phyloP scores from a whole-genome alignment of 78 protist species.

The Polysphondylium violaceum region DNA sequence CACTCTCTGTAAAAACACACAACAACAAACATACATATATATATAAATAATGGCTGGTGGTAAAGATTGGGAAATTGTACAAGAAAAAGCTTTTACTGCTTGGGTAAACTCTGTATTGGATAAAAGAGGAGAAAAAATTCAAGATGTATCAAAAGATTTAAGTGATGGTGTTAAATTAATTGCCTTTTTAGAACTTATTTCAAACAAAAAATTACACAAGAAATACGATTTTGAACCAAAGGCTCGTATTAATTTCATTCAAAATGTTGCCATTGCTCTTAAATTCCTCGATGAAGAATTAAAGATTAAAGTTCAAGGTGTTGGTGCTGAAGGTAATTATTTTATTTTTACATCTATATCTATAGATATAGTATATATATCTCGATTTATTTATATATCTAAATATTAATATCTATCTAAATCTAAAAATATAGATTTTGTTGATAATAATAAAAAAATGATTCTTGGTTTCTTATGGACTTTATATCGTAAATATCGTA shows the following conservation, averaged over 20 bases:
- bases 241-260: slow-evolving; percentile 53
- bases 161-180: slow-evolving; percentile 72
- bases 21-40: neutral
- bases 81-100: slow-evolving; percentile 79
- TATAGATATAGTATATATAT: too few species aligned
- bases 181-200: slow-evolving; percentile 49
- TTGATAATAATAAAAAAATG: slow-evolving; percentile 77
- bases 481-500: slow-evolving; percentile 80
- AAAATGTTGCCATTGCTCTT: slow-evolving; percentile 61
- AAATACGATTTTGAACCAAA: slow-evolving; percentile 67
- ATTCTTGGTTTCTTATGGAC: slow-evolving; percentile 81
- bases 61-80: slow-evolving; percentile 78
- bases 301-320: slow-evolving; percentile 78
- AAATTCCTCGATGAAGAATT: slow-evolving; percentile 68
- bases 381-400: neutral
- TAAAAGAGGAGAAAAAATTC: slow-evolving; percentile 58
- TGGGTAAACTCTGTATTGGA: slow-evolving; percentile 74
- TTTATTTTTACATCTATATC: too few species aligned
- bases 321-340: slow-evolving; percentile 80
- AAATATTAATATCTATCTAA: neutral
- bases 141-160: slow-evolving; percentile 51
- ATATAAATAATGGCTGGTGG: slow-evolving; percentile 21
- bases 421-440: slow-evolving; percentile 33
- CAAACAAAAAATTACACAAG: slow-evolving; percentile 48
- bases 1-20: too few species aligned